Percentiles rank a stretch among this genome's conserved stretches.
Evolutionary conservation across 176 grass and related monocot species (phyloP).

Genomic region (Musa acuminata): DNA sequence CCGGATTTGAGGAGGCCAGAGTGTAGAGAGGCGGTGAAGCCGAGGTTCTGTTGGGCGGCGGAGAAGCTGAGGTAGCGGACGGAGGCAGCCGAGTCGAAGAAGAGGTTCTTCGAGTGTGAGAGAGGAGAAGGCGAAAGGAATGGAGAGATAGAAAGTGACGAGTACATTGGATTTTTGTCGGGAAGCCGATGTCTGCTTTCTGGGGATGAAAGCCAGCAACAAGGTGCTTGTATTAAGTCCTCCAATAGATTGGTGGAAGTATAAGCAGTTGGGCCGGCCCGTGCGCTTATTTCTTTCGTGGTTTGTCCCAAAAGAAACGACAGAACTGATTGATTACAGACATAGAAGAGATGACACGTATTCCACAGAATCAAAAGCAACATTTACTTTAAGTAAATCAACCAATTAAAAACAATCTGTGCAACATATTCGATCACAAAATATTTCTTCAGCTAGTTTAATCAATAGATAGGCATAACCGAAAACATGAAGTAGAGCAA

Average conservation of each 20-base stretch:
- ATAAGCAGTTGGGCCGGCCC: not conserved
- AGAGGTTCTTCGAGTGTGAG: not conserved
- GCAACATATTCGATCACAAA: too few species aligned
- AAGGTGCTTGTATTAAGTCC: not conserved
- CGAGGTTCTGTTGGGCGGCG: slow-evolving; percentile 16
- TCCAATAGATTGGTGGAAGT: not conserved
- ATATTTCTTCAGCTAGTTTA: too few species aligned
- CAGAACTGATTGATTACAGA: too few species aligned
- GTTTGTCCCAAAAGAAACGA: too few species aligned
- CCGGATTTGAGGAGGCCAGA: slow-evolving; percentile 33
- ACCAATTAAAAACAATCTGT: too few species aligned
- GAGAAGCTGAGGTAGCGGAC: slow-evolving; percentile 37
- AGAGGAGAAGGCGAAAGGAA: not conserved
- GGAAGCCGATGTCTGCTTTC: not conserved
- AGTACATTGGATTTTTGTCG: not conserved
- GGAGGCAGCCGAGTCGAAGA: slow-evolving; percentile 12
- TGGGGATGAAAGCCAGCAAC: too few species aligned
- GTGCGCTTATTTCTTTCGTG: not conserved
- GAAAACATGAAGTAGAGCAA: too few species aligned
- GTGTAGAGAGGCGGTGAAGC: slow-evolving; percentile 22
- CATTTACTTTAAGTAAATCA: too few species aligned
- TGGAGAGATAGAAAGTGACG: slow-evolving; percentile 21
- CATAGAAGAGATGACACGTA: too few species aligned
- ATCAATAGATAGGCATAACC: too few species aligned
- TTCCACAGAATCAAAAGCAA: too few species aligned